Evolutionary conservation across 2,329 filamentous ascomycete species (phyloP).

Genomic region (Stagonosporopsis tanaceti): DNA sequence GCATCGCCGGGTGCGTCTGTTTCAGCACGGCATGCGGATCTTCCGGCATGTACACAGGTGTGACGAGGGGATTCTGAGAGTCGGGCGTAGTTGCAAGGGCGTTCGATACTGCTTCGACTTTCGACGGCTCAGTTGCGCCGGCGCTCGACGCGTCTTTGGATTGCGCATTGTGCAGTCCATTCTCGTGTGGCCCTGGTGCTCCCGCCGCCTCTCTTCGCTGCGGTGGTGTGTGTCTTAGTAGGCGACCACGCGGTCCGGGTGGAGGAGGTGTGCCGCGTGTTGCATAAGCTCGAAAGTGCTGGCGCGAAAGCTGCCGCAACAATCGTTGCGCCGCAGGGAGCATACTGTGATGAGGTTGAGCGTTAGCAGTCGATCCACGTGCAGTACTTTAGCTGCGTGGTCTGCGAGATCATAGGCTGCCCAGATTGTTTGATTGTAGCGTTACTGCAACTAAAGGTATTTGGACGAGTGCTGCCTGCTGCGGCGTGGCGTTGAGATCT

Average conservation of each 20-base stretch:
- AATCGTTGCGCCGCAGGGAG: conserved; percentile 38
- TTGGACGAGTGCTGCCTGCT: background rate
- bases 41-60: conserved; percentile 68
- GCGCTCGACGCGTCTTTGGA: conserved; percentile 20
- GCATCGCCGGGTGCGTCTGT: conserved; percentile 64
- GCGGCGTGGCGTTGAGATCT: background rate
- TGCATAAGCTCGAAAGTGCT: conserved; percentile 31
- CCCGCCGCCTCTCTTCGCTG: conserved; percentile 20
- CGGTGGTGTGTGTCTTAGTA: conserved; percentile 27
- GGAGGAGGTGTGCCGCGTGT: conserved; percentile 30
- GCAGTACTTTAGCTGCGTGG: background rate
- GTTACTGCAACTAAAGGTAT: background rate
- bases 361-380: background rate
- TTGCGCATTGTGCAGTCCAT: conserved; percentile 6
- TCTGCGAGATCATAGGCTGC: too few species aligned
- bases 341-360: conserved; percentile 23
- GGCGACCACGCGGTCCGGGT: conserved; percentile 35
- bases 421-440: background rate
- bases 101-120: conserved; percentile 53
- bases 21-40: conserved; percentile 67
- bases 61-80: conserved; percentile 60
- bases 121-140: conserved; percentile 32
- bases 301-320: conserved; percentile 38
- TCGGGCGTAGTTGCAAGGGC: conserved; percentile 53
- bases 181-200: conserved; percentile 21